A percentile compares a stretch with the other conserved stretches of the same genome.
These are phyloP conservation scores for Ilex asprella DNA, from an alignment of 257 asterid genomes.

Conservation along the genomic window DNA sequence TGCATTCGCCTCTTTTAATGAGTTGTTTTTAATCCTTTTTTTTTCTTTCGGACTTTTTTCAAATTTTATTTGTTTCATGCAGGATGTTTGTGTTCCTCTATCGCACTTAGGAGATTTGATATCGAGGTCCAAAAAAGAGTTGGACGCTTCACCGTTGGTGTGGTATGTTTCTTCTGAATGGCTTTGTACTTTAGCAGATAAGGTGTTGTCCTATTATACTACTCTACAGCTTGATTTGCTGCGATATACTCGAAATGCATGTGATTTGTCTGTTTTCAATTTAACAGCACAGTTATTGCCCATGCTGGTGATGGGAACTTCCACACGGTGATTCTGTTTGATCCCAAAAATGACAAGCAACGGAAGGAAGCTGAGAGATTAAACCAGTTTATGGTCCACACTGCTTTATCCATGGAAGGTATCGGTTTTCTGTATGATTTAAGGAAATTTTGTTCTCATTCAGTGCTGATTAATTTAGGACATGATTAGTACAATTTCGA, in stretches of 20 bases:
- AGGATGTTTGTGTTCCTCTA: constrained; percentile 95
- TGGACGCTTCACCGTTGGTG: constrained; percentile 69
- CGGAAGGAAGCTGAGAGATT: constrained; percentile 83
- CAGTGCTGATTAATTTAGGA: neutral
- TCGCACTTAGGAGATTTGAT: constrained; percentile 80
- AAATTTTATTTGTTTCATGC: constrained; percentile 13
- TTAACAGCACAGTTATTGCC: constrained; percentile 82
- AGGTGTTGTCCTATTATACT: neutral
- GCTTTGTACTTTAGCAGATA: neutral
- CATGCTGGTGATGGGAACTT: constrained; percentile 99
- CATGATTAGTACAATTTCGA: too few relatives aligned
- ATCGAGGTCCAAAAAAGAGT: constrained; percentile 68
- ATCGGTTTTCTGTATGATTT: constrained; percentile 1
- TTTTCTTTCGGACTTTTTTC: neutral
- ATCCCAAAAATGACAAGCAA: constrained; percentile 60
- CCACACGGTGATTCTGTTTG: constrained; percentile 73
- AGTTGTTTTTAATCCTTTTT: neutral
- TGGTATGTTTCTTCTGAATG: constrained; percentile 36
- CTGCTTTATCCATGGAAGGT: constrained; percentile 95
- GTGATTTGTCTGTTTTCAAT: neutral
- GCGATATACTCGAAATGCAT: too few relatives aligned
- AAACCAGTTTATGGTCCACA: constrained; percentile 82
- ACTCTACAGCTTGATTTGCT: neutral
- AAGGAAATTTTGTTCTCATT: neutral
- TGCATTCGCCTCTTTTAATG: neutral